Evolutionary conservation across 2,329 filamentous ascomycete species (phyloP).

Genomic region (Penicillium concentricum): DNA sequence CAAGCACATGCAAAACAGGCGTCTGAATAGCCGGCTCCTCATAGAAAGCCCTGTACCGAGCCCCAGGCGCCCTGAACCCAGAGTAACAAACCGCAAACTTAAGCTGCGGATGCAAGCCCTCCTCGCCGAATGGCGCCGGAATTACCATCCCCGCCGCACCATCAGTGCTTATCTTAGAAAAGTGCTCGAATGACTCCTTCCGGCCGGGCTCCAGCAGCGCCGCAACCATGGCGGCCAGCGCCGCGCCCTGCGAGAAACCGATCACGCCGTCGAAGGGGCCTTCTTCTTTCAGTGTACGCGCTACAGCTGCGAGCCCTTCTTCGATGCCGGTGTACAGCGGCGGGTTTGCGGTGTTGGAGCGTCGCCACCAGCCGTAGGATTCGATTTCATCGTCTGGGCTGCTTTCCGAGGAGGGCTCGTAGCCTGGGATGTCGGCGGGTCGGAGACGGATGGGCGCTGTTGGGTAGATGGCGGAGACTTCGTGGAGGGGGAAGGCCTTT

Average conservation of each 20-base stretch:
- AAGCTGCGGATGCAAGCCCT: constrained; percentile 52
- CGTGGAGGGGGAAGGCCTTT: constrained; percentile 67
- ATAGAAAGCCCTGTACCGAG: constrained; percentile 67
- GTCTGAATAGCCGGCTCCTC: constrained; percentile 69
- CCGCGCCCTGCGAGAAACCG: constrained; percentile 80
- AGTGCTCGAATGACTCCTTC: constrained; percentile 50
- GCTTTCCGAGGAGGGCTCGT: constrained; percentile 45
- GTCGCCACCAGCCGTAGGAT: constrained; percentile 80
- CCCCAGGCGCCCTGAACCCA: constrained; percentile 68
- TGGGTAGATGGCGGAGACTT: constrained; percentile 64
- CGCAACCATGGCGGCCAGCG: constrained; percentile 69
- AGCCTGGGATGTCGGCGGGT: constrained; percentile 69
- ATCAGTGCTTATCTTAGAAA: constrained; percentile 20
- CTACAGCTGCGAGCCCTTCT: constrained; percentile 64
- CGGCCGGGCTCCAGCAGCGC: constrained; percentile 62
- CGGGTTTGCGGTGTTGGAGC: constrained; percentile 59
- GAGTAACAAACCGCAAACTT: constrained; percentile 76
- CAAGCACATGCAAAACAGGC: constrained; percentile 77
- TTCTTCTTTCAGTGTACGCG: constrained; percentile 59
- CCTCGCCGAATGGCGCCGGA: constrained; percentile 49
- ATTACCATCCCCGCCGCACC: constrained; percentile 47
- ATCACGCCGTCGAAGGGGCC: constrained; percentile 74
- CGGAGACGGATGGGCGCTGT: constrained; percentile 65
- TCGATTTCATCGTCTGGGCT: constrained; percentile 58
- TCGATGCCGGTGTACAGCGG: constrained; percentile 67